A percentile compares a stretch with the other conserved stretches of the same genome.
Evolutionary conservation across 2,329 filamentous ascomycete species (phyloP).

Genomic region (Colletotrichum tofieldiae): DNA sequence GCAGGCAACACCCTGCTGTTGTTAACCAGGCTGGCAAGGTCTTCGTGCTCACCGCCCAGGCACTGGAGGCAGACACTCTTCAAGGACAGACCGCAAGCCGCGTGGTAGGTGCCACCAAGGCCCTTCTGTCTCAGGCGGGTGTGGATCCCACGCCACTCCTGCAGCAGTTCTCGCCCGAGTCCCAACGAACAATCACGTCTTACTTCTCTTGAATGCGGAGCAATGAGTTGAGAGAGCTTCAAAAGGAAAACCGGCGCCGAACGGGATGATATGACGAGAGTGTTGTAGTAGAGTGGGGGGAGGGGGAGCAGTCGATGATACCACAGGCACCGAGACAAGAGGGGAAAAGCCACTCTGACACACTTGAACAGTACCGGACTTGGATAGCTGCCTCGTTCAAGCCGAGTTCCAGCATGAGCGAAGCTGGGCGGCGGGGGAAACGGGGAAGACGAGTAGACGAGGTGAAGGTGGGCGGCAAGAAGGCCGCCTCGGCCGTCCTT

Average conservation of each 20-base stretch:
- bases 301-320: conserved; percentile 38
- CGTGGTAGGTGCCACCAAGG: conserved; percentile 84
- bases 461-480: background rate
- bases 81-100: conserved; percentile 86
- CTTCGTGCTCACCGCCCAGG: conserved; percentile 89
- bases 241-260: conserved; percentile 8
- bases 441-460: background rate
- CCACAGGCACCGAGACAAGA: conserved; percentile 28
- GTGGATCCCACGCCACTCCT: conserved; percentile 84
- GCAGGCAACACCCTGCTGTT: conserved; percentile 88
- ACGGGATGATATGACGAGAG: background rate
- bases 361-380: conserved; percentile 13
- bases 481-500: background rate
- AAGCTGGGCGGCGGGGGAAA: background rate
- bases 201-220: conserved; percentile 76
- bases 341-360: background rate
- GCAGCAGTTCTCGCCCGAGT: conserved; percentile 82
- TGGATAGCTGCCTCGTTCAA: conserved; percentile 26
- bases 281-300: conserved; percentile 13
- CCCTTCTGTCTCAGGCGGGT: conserved; percentile 80
- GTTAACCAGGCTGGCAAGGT: conserved; percentile 83
- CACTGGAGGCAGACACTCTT: conserved; percentile 91
- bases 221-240: background rate
- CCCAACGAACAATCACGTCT: conserved; percentile 83
- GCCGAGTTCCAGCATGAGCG: conserved; percentile 15